Evolutionary conservation across 441 rosid genomes (phyloP).

Genomic region (Euphorbia schlechtendalii): DNA sequence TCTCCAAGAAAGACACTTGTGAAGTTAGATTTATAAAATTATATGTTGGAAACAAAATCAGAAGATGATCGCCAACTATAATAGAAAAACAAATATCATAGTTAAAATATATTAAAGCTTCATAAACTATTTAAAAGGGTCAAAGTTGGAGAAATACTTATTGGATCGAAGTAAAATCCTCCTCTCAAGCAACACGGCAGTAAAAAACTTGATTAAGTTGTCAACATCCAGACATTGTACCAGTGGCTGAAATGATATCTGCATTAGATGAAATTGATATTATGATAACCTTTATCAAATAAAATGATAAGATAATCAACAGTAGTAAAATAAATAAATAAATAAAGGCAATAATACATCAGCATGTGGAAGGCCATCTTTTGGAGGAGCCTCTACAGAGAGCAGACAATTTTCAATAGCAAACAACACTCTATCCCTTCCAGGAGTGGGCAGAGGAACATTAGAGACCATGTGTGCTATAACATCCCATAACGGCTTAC

Average conservation of each 20-base stretch:
- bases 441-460: conserved; percentile 94
- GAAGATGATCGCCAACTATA: background rate
- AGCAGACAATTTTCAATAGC: conserved; percentile 85
- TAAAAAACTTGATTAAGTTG: conserved; percentile 82
- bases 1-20: background rate
- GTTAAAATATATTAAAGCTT: background rate
- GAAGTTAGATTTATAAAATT: background rate
- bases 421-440: conserved; percentile 85
- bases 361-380: conserved; percentile 87
- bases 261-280: conserved; percentile 32
- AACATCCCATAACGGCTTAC: conserved; percentile 94
- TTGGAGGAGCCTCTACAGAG: conserved; percentile 87
- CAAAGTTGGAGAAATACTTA: conserved; percentile 47
- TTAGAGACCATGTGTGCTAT: conserved; percentile 65
- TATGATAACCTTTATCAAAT: conserved; percentile 3
- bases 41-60: background rate
- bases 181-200: conserved; percentile 89
- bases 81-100: conserved; percentile 3
- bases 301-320: conserved; percentile 8
- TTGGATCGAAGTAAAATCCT: conserved; percentile 89
- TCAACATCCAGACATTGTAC: conserved; percentile 94
- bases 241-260: conserved; percentile 95
- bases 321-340: conserved; percentile 18
- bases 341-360: conserved; percentile 51
- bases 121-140: conserved; percentile 7